These are phyloP conservation scores for Phytophthora pluvialis DNA, from an alignment of 352 stramenopile genomes.

Conservation along the genomic window DNA sequence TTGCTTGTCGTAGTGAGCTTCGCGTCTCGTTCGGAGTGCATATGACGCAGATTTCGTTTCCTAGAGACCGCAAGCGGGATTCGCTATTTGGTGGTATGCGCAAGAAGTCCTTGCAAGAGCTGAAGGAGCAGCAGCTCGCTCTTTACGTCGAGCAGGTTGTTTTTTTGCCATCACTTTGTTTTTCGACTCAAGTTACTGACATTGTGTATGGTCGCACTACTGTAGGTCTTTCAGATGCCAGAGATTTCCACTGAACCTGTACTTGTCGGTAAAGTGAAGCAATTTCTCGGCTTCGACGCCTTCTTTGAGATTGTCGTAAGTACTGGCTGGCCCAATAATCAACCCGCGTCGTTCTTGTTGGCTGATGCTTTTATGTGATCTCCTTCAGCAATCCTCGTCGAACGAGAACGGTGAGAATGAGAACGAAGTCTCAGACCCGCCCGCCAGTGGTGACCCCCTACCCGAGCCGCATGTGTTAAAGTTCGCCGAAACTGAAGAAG, in stretches of 20 bases:
- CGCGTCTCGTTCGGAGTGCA: conserved; percentile 51
- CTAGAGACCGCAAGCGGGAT: conserved; percentile 72
- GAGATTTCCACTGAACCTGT: conserved; percentile 47
- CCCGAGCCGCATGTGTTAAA: conserved; percentile 1
- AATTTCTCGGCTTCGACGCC: conserved; percentile 67
- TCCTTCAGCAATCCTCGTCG: conserved; percentile 19
- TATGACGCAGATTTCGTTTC: conserved; percentile 69
- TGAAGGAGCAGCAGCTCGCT: conserved; percentile 76
- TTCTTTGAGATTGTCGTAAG: conserved; percentile 77
- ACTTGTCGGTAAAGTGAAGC: conserved; percentile 51
- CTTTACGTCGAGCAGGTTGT: conserved; percentile 72
- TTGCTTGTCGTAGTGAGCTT: conserved; percentile 50
- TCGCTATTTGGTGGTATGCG: conserved; percentile 74
- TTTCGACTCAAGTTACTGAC: conserved; percentile 10
- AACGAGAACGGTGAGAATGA: conserved; percentile 17
- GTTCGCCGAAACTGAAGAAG: conserved; percentile 23
- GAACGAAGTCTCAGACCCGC: conserved; percentile 8
- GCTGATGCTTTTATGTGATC: conserved; percentile 5
- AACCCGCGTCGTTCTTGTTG: background rate
- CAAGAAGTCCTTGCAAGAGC: conserved; percentile 69
- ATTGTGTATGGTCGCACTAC: background rate
- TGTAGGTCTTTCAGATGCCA: conserved; percentile 60
- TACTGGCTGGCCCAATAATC: background rate
- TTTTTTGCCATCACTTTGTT: background rate
- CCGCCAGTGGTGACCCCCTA: conserved; percentile 4